These are phyloP conservation scores for Stagonosporopsis chrysanthemi DNA, from an alignment of 2,329 filamentous ascomycete species.

Conservation along the genomic window DNA sequence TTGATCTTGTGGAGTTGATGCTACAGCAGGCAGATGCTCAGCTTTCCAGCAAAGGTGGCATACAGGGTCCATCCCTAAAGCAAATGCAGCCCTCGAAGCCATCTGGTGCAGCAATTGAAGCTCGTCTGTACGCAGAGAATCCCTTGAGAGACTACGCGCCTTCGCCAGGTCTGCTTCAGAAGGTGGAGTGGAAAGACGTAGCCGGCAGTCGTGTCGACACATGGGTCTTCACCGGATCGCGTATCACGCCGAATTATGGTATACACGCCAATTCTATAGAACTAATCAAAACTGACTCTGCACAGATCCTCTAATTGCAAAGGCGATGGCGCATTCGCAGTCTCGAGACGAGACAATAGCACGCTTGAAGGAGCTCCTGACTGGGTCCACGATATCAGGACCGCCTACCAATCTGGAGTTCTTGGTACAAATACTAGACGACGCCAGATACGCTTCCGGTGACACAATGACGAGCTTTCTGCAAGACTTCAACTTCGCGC, in stretches of 20 bases:
- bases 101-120: slow-evolving; percentile 61
- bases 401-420: slow-evolving; percentile 67
- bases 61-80: slow-evolving; percentile 53
- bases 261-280: slow-evolving; percentile 8
- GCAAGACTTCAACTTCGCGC: slow-evolving; percentile 58
- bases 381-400: slow-evolving; percentile 58
- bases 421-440: slow-evolving; percentile 58
- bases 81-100: slow-evolving; percentile 54
- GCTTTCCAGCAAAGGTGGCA: slow-evolving; percentile 54
- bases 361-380: slow-evolving; percentile 55
- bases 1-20: slow-evolving; percentile 65
- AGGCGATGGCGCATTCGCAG: slow-evolving; percentile 63
- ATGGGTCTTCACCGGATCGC: slow-evolving; percentile 66
- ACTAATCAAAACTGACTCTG: neutral
- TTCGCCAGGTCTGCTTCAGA: slow-evolving; percentile 65
- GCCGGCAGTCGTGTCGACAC: slow-evolving; percentile 66
- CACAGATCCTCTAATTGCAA: slow-evolving; percentile 63
- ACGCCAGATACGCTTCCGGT: slow-evolving; percentile 57
- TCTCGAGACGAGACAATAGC: slow-evolving; percentile 54
- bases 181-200: slow-evolving; percentile 62
- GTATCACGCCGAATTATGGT: slow-evolving; percentile 66
- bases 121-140: slow-evolving; percentile 65
- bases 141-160: slow-evolving; percentile 66
- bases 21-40: slow-evolving; percentile 62
- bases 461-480: slow-evolving; percentile 66